phyloP scores from a whole-genome alignment of 2,329 filamentous ascomycete genomes.

The Grosmannia clavigera region DNA sequence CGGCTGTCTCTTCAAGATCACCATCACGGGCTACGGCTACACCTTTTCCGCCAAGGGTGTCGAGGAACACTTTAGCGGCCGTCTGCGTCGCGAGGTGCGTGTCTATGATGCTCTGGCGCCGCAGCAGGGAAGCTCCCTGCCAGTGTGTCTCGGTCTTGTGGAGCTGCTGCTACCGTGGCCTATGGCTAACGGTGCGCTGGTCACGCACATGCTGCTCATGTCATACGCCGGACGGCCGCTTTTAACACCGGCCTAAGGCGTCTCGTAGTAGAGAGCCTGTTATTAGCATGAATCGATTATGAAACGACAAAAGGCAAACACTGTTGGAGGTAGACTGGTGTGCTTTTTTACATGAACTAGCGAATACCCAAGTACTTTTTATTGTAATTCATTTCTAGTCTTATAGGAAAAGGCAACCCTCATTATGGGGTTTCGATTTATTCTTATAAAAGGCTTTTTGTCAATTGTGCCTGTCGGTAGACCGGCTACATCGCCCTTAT shows the following conservation, averaged over 20 bases:
- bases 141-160: conserved; percentile 11
- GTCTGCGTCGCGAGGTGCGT: conserved; percentile 5
- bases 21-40: conserved; percentile 11
- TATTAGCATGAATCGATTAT: not conserved
- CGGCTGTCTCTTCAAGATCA: conserved; percentile 11
- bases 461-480: no score
- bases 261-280: not conserved
- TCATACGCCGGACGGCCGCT: conserved; percentile 7
- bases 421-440: no score
- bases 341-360: no score
- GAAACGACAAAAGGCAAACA: not conserved
- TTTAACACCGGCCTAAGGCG: not conserved
- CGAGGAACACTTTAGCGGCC: conserved; percentile 1
- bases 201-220: conserved; percentile 11
- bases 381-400: no score
- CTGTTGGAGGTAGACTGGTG: not conserved
- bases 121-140: conserved; percentile 9
- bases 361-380: no score
- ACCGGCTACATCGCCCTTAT: no score
- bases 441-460: not conserved
- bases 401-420: no score
- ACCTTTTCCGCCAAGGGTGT: conserved; percentile 12
- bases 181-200: not conserved
- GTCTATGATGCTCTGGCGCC: conserved; percentile 6
- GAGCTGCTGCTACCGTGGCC: conserved; percentile 6